Evolutionary conservation across 768 basidiomycete genomes (phyloP), one percentile per base, ranked within the genome.

Genomic region (Phaffia australis): DNA sequence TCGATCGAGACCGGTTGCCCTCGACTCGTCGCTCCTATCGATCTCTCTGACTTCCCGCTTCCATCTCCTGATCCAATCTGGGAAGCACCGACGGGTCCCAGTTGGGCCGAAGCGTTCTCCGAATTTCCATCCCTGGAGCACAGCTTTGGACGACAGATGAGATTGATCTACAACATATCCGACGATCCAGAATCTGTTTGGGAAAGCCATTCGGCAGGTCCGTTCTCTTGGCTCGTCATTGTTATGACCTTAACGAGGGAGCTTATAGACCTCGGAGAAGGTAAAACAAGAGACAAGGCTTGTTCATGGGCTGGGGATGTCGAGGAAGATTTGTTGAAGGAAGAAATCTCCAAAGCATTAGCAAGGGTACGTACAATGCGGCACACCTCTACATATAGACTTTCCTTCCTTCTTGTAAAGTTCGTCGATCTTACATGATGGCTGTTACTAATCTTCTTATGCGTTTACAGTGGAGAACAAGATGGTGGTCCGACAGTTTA

Each of bases 1-100:
- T 72, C 74, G 8, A 67, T 79, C 60, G 78, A 79, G 63, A 71
- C 75, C 47, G 74, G 73, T 47, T 72, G 74, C 60, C 73, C 71
- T 15, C 72, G 73, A 25, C 71, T 72, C 56, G 69, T 78, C 2
- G 60, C 69, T 6, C 65, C 75, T 0, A 70, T 65, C 57, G 77
- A 78, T 48, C 27, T 78, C 1, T 70, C 73, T 18, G 62, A 71
- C 46, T 57, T 79, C 52, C 78, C 77, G 0, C 71, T 78, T 0
- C 78, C 78, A 8, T 76, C 76, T 3, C 72, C 78, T 3, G 76
- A 77, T 62, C 69, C 73, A 7, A 55, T 78, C 3, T 79, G 78
- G 78, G 71, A 71, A 57, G 78, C 78, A 14, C 69, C 65, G 1
- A 73, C 71, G 5, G 73, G 77, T 5, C 68, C 69, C 11, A 72